phyloP scores from a whole-genome alignment of 306 rosid species.

The Quercus agrifolia region DNA sequence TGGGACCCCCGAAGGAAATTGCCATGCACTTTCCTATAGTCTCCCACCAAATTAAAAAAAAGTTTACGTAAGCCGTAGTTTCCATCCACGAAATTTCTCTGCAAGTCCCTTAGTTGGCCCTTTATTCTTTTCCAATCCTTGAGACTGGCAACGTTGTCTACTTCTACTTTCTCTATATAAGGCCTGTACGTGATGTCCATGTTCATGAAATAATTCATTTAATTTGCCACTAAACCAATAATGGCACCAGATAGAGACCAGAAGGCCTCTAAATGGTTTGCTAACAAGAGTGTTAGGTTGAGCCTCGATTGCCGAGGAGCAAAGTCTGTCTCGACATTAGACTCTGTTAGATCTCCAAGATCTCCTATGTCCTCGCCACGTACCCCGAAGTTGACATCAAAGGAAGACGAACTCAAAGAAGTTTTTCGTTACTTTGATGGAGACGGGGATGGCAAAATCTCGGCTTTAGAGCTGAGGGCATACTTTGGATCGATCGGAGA shows the following conservation, averaged over 20 bases:
- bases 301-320: conserved; percentile 33
- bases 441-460: conserved; percentile 62
- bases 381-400: conserved; percentile 12
- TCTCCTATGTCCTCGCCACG: conserved; percentile 29
- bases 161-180: not conserved
- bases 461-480: conserved; percentile 53
- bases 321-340: conserved; percentile 23
- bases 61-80: not conserved
- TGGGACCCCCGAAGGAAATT: conserved; percentile 27
- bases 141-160: not conserved
- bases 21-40: conserved; percentile 35
- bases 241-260: conserved; percentile 38
- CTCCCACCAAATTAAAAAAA: not conserved
- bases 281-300: conserved; percentile 35
- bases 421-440: conserved; percentile 56
- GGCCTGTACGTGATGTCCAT: too few relatives aligned
- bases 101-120: not conserved
- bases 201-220: not conserved
- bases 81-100: conserved; percentile 21
- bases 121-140: not conserved
- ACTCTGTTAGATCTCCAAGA: not conserved
- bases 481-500: conserved; percentile 71
- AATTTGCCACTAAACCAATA: too few relatives aligned
- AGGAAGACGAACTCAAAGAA: conserved; percentile 38
- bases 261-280: conserved; percentile 62